phyloP scores from a whole-genome alignment of 495 filamentous ascomycete genomes.

The Oidiodendron maius region DNA sequence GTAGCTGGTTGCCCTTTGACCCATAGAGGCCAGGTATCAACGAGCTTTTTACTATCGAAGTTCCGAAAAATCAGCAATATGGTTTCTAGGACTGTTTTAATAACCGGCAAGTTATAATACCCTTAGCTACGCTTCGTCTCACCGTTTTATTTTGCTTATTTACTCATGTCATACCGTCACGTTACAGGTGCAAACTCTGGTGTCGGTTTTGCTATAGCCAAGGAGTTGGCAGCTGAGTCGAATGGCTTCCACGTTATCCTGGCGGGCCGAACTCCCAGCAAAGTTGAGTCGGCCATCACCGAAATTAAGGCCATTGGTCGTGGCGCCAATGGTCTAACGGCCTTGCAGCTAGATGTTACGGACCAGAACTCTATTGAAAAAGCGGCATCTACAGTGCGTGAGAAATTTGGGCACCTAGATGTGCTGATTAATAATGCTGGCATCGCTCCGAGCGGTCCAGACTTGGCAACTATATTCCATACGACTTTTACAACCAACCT shows the following conservation, averaged over 20 bases:
- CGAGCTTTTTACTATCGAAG: too few species aligned
- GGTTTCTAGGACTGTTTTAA: too few species aligned
- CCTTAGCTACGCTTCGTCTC: too few species aligned
- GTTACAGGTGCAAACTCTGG: slow-evolving; percentile 31
- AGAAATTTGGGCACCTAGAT: slow-evolving; percentile 38
- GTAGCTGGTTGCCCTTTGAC: too few species aligned
- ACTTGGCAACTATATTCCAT: neutral
- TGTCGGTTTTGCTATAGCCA: slow-evolving; percentile 29
- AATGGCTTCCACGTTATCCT: slow-evolving; percentile 32
- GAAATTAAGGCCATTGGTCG: slow-evolving; percentile 21
- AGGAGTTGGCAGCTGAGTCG: slow-evolving; percentile 23
- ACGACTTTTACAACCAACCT: slow-evolving; percentile 27
- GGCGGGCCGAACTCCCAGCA: slow-evolving; percentile 23
- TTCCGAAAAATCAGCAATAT: too few species aligned
- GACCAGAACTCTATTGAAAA: slow-evolving; percentile 31
- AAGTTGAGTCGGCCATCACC: slow-evolving; percentile 24
- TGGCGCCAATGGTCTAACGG: slow-evolving; percentile 2
- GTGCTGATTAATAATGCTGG: slow-evolving; percentile 56
- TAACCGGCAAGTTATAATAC: too few species aligned
- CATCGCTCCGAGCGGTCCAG: slow-evolving; percentile 22
- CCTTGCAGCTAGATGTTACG: slow-evolving; percentile 33
- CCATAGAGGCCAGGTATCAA: too few species aligned
- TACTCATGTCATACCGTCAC: too few species aligned
- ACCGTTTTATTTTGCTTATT: too few species aligned
- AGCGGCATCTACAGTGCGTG: slow-evolving; percentile 27